Base-by-base conservation (phyloP, 2,329 filamentous ascomycete species). In the Aureobasidium sp. region DNA sequence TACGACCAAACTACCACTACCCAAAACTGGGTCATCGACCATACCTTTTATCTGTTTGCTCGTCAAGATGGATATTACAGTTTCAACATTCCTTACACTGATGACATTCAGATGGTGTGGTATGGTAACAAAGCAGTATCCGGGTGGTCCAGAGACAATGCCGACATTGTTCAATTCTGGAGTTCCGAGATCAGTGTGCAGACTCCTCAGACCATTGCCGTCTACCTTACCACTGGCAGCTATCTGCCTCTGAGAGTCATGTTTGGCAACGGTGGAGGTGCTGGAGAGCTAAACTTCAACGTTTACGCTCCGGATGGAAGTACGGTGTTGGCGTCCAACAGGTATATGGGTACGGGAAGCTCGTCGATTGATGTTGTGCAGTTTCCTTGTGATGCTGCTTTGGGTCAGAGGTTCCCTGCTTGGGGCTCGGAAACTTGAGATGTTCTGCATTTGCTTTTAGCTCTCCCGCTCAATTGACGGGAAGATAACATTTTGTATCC, bases 61-160 rank as follows among this genome's bases (percentile, higher is more conserved):
- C 61, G 53, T 19, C 61, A 57, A 31, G 45, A 61, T 43, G 62
- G 62, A 33, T 60, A 57, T 35, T 64, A 64, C 57, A 51, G 37
- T 37, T 64, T 64, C 61, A 62, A 64, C 43, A 57, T 62, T 19
- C 60, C 61, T 4, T 64, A 64, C 53, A 49, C 61, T 13, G 62
- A 64, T 43, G 62, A 64, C 50, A 49, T 62, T 17, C 38, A 49
- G 13, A 21, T 62, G 27, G 25, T 64, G 19, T 64, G 62, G 62
- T 40, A 62, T 37, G 62, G 62, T 27, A 31, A 58, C 19, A 62
- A 62, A 33, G 62, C 62, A 9, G 38, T 61, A n/a, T 40, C 40
- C 4, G 62, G 62, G n/a, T 64, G 62, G 62, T 59, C 37, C 6
- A 38, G 62, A 21, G 25, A 47, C 51, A 64, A 64, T 55, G 49